These are phyloP conservation scores for Ceratopteris richardii DNA, from an alignment of 75 land plant genomes.

Conservation along the genomic window DNA sequence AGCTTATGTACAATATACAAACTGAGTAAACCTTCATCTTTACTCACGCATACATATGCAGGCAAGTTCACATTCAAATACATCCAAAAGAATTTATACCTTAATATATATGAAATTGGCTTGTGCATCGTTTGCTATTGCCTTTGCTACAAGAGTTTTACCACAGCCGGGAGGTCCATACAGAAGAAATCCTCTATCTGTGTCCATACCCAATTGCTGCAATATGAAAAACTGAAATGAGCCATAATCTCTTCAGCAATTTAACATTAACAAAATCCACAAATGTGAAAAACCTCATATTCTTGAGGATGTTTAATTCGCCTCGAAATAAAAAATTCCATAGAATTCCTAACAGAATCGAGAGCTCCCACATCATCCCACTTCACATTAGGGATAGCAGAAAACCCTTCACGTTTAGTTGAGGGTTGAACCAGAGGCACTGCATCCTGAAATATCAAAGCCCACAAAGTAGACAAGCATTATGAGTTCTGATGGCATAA, in stretches of 20 bases:
- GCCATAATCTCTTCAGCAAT: neutral
- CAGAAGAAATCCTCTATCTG: slow-evolving; percentile 78
- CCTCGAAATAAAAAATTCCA: slow-evolving; percentile 62
- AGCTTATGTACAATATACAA: too few relatives aligned
- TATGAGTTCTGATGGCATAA: too few relatives aligned
- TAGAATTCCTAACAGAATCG: slow-evolving; percentile 45
- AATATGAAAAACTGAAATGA: neutral
- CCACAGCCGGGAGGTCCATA: slow-evolving; percentile 99
- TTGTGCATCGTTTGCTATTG: slow-evolving; percentile 93
- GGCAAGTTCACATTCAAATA: too few relatives aligned
- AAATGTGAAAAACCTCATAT: slow-evolving; percentile 63
- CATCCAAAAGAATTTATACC: slow-evolving; percentile 26
- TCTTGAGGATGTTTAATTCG: slow-evolving; percentile 74
- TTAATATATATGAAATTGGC: slow-evolving; percentile 94
- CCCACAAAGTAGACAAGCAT: neutral
- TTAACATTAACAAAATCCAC: neutral
- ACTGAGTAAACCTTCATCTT: too few relatives aligned
- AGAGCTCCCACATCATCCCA: slow-evolving; percentile 99
- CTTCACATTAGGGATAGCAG: slow-evolving; percentile 69
- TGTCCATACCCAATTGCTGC: slow-evolving; percentile 67
- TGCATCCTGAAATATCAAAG: slow-evolving; percentile 49
- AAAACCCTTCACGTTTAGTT: slow-evolving; percentile 81
- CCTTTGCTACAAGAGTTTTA: slow-evolving; percentile 93
- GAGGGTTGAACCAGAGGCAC: slow-evolving; percentile 60
- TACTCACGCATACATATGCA: too few relatives aligned